Evolutionary conservation across 129 eudicot species (phyloP).

Genomic region (Sambucus nigra): DNA sequence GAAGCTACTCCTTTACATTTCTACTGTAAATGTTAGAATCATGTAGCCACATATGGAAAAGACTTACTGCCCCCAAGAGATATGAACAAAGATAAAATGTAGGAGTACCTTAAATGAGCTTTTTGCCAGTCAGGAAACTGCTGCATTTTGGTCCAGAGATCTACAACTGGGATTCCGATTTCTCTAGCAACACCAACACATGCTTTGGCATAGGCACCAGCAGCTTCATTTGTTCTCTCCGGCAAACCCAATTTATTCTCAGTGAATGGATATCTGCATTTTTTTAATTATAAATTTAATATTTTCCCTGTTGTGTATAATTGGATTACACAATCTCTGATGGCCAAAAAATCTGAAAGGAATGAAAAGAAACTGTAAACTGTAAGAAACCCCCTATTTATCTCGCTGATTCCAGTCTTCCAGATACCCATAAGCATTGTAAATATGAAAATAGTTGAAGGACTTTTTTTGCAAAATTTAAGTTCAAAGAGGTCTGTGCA

Average conservation of each 20-base stretch:
- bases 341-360: neutral
- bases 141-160: slow-evolving; percentile 77
- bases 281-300: neutral
- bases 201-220: slow-evolving; percentile 61
- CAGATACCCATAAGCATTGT: too few relatives aligned
- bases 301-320: neutral
- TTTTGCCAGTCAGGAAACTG: slow-evolving; percentile 47
- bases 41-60: too few relatives aligned
- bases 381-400: too few relatives aligned
- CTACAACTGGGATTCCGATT: slow-evolving; percentile 29
- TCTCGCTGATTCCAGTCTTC: too few relatives aligned
- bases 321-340: too few relatives aligned
- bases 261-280: slow-evolving; percentile 27
- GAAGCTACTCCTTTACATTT: too few relatives aligned
- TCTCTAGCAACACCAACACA: slow-evolving; percentile 52
- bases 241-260: slow-evolving; percentile 44
- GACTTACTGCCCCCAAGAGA: too few relatives aligned
- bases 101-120: slow-evolving; percentile 32
- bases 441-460: too few relatives aligned
- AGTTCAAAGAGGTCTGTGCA: too few relatives aligned
- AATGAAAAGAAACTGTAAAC: neutral
- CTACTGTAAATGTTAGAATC: too few relatives aligned
- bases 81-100: neutral
- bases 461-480: too few relatives aligned
- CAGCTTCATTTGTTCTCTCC: slow-evolving; percentile 72